Base-by-base conservation (phyloP, 2,329 filamentous ascomycete genomes). In the Parafenestella ontariensis region DNA sequence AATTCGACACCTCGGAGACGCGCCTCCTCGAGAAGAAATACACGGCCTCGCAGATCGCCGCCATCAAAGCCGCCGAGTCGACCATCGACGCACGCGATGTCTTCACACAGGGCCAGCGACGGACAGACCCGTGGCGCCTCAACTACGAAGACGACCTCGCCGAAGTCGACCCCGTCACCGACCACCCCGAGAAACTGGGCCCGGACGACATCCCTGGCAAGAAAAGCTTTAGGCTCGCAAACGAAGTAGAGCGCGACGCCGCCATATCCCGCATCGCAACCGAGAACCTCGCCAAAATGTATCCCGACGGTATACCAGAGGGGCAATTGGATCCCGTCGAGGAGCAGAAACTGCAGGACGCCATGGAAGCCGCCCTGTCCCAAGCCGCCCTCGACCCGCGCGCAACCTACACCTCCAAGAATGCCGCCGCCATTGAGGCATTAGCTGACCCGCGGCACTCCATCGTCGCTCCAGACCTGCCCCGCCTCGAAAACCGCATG, bases 61-160 rank as follows among this genome's bases (percentile, higher is more conserved):
- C 92, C 52, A 87, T 98, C 72, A 83, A 90, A 77, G 89, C 90
- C 43, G 92, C 89, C 66, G 93, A 97, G 77, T 79, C 84, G 57
- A 86, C 89, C 62, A 87, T 97, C 73, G 83, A 89, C 70, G 80
- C 88, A 9, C 81, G 87, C 62, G 91, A 98, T 76, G 73, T 97
- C 71, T 82, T 88, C 37, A 81, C 86, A 29, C 89, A 95, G 77
- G 90, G 88, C 61, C 83, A 86, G 39, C 76, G 90, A 65, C 87
- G 92, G 57, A 83, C 80, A 49, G 92, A 96, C 72, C 83, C 87
- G 8, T 90, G 91, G 81, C 81, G 82, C 48, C 79, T 93, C 45
- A 68, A 69, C 17, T 81, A 85, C 57, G 95, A 96, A 75, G 78
- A 94, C 50, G 92, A 97, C 73, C 89, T 96, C 69, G 86, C 89